Evolutionary conservation across 148 eudicot species (phyloP).

Genomic region (Rhododendron vialii): DNA sequence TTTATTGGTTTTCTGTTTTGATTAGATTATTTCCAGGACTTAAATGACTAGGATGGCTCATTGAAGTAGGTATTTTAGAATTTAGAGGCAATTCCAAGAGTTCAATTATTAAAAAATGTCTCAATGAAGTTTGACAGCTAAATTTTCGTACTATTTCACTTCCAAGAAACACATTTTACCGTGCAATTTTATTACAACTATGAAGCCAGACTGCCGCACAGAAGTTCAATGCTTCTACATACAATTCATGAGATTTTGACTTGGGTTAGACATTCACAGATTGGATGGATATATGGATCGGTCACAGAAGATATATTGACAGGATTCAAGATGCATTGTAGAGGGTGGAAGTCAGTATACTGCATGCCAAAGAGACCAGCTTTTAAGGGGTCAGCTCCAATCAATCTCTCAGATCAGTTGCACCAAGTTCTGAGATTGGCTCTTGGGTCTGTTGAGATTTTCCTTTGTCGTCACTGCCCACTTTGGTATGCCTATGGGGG

Average conservation of each 20-base stretch:
- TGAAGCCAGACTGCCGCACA: neutral
- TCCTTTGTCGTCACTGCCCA: conserved; percentile 94
- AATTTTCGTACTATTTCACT: neutral
- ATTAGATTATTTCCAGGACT: neutral
- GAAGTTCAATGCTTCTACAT: neutral
- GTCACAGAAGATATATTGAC: conserved; percentile 93
- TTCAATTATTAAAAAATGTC: neutral
- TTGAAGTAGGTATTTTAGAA: neutral
- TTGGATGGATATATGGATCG: conserved; percentile 98
- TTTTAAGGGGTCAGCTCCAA: conserved; percentile 94
- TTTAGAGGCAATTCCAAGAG: neutral
- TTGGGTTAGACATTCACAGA: conserved; percentile 32
- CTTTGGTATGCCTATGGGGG: conserved; percentile 95
- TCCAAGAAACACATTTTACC: neutral
- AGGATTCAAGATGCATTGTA: conserved; percentile 97
- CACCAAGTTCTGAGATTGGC: conserved; percentile 97
- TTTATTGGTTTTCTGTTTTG: neutral
- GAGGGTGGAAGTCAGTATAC: conserved; percentile 97
- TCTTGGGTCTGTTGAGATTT: conserved; percentile 93
- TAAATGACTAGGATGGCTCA: neutral
- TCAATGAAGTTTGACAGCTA: neutral
- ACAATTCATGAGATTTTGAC: neutral
- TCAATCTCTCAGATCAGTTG: conserved; percentile 85
- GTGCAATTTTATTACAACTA: neutral
- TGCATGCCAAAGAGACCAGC: conserved; percentile 81